phyloP scores from a whole-genome alignment of 2,329 filamentous ascomycete genomes.

The Aureobasidium uvarum region DNA sequence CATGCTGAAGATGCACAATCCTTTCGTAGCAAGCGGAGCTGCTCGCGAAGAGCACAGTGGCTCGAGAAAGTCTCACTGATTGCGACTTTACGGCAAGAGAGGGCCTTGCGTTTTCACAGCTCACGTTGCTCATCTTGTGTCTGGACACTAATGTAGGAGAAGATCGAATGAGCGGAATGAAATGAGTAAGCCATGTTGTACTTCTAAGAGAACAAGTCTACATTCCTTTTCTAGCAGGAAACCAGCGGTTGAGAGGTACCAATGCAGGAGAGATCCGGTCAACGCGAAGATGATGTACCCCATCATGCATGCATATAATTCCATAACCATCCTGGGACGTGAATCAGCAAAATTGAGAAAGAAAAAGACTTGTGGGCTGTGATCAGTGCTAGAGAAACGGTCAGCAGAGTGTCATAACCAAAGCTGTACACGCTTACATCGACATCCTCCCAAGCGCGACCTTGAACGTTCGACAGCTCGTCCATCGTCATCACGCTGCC shows the following conservation, averaged over 20 bases:
- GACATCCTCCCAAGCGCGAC: conserved; percentile 82
- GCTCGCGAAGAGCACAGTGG: neutral
- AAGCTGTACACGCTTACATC: conserved; percentile 38
- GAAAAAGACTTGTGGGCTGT: neutral
- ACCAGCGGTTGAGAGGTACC: neutral
- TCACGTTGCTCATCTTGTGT: neutral
- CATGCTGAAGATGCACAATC: neutral
- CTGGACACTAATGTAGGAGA: neutral
- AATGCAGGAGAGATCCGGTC: conserved; percentile 5
- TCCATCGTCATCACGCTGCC: conserved; percentile 86
- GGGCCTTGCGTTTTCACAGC: neutral
- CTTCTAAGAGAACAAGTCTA: neutral
- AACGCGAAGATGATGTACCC: neutral
- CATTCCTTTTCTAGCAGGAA: neutral
- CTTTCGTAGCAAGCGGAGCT: neutral
- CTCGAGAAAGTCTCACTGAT: neutral
- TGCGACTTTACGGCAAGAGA: neutral
- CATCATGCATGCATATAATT: conserved; percentile 2
- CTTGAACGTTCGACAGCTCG: conserved; percentile 81
- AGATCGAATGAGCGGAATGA: neutral
- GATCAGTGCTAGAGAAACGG: conserved; percentile 20
- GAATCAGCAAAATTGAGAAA: neutral
- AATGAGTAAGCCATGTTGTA: neutral
- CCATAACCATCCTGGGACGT: neutral
- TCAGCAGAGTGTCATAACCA: neutral